phyloP scores from a whole-genome alignment of 176 grass and related monocot species.

The Aechmea fasciata region DNA sequence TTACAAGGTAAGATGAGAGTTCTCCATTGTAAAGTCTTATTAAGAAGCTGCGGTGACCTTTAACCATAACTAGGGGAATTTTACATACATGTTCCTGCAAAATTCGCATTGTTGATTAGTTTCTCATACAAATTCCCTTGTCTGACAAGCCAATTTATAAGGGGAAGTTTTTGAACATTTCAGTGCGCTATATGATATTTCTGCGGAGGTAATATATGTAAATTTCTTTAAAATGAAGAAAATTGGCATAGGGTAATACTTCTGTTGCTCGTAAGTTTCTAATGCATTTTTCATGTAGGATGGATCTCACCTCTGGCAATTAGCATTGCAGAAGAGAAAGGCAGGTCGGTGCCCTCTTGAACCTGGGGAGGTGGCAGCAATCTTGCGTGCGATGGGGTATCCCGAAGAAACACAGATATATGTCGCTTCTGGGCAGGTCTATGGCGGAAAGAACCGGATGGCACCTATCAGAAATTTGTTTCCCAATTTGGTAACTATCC shows the following conservation, averaged over 20 bases:
- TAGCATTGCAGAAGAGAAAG: slow-evolving; percentile 92
- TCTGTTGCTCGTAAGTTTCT: slow-evolving; percentile 5
- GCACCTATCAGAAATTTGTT: slow-evolving; percentile 91
- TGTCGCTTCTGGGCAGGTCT: slow-evolving; percentile 94
- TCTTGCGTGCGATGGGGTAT: slow-evolving; percentile 85
- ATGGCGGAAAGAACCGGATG: slow-evolving; percentile 82
- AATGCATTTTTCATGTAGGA: slow-evolving; percentile 47
- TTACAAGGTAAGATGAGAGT: slow-evolving; percentile 55
- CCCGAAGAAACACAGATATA: slow-evolving; percentile 90
- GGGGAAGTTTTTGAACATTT: no score
- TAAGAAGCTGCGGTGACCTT: no score
- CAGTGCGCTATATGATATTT: no score
- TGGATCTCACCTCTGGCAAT: slow-evolving; percentile 77
- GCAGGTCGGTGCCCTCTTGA: slow-evolving; percentile 91
- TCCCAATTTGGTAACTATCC: slow-evolving; percentile 66
- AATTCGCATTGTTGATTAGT: no score
- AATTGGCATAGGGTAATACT: neutral
- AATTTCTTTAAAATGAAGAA: neutral
- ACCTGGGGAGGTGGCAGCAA: slow-evolving; percentile 82
- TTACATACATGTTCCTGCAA: no score
- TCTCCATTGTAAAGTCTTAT: no score
- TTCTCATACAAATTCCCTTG: no score
- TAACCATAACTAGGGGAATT: no score
- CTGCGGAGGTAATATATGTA: no score
- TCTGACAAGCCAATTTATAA: no score